Conservation (phyloP, 2,329 filamentous ascomycete species). For the Rutstroemia sp. region DNA sequence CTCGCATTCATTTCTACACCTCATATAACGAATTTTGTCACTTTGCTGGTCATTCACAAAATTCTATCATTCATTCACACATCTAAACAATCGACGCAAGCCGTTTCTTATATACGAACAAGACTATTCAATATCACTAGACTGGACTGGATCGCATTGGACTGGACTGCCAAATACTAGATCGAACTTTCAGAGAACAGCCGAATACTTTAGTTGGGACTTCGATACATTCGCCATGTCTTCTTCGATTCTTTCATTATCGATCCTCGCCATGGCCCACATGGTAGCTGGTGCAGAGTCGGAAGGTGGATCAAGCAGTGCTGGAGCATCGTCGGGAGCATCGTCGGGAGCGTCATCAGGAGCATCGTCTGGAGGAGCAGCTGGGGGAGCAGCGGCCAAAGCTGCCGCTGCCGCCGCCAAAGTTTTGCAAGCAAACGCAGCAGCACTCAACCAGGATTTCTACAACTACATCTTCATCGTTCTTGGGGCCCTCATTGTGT, state of each 20-base stretch:
- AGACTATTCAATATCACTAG: background rate
- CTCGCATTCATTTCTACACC: background rate
- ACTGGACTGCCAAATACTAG: background rate
- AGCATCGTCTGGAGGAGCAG: conserved; percentile 7
- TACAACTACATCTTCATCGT: conserved; percentile 55
- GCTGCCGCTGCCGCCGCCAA: conserved; percentile 13
- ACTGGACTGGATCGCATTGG: background rate
- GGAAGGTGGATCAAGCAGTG: background rate
- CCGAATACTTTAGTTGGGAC: background rate
- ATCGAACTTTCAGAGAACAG: background rate
- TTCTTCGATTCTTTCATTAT: conserved; percentile 16
- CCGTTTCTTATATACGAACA: background rate
- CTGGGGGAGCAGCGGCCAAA: background rate
- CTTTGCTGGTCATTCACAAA: conserved; percentile 12
- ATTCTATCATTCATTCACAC: conserved; percentile 6
- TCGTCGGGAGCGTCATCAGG: conserved; percentile 1
- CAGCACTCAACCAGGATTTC: conserved; percentile 42
- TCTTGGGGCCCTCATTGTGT: conserved; percentile 54
- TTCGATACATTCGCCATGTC: conserved; percentile 14
- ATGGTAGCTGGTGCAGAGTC: conserved; percentile 13
- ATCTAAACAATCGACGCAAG: conserved; percentile 6
- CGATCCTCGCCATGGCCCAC: conserved; percentile 17
- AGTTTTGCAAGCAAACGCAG: conserved; percentile 18
- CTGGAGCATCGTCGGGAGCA: conserved; percentile 1
- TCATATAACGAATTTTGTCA: background rate